A percentile compares a stretch with the other conserved stretches of the same genome.
Conservation (phyloP, 2,329 filamentous ascomycete species). For the Aspergillus costaricaensis region DNA sequence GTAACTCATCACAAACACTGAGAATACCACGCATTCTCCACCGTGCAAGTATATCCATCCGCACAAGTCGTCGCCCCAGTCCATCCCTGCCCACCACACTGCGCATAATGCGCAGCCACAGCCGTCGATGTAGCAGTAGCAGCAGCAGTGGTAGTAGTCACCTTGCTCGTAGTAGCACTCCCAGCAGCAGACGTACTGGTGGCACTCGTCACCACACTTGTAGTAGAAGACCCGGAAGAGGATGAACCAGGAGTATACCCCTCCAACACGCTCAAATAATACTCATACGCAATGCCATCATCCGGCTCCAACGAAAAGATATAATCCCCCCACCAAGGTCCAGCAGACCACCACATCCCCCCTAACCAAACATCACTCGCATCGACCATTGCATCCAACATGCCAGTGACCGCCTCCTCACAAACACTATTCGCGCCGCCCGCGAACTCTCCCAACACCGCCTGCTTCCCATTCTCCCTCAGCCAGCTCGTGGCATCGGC, state of each 20-base stretch:
- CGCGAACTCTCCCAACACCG: conserved; percentile 58
- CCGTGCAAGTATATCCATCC: conserved; percentile 10
- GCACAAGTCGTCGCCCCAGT: conserved; percentile 12
- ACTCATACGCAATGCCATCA: conserved; percentile 45
- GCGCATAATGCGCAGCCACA: conserved; percentile 21
- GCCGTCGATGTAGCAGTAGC: conserved; percentile 1
- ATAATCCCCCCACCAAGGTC: conserved; percentile 54
- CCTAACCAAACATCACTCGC: conserved; percentile 58
- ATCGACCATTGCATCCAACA: conserved; percentile 49
- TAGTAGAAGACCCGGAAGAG: background rate
- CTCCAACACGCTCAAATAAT: conserved; percentile 31
- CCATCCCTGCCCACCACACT: conserved; percentile 24
- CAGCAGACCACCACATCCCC: conserved; percentile 57
- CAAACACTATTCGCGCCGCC: conserved; percentile 55
- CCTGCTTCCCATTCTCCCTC: conserved; percentile 54
- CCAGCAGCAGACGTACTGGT: background rate
- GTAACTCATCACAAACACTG: conserved; percentile 11
- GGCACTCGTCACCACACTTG: background rate
- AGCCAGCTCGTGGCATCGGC: conserved; percentile 57
- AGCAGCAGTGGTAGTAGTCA: conserved; percentile 11
- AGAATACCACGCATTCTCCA: conserved; percentile 15
- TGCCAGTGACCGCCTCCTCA: conserved; percentile 47
- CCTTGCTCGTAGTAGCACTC: conserved; percentile 2
- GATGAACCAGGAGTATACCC: conserved; percentile 27
- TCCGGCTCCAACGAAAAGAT: conserved; percentile 55